Conservation (phyloP, 176 grass and related monocot genomes). For the Oryza punctata region DNA sequence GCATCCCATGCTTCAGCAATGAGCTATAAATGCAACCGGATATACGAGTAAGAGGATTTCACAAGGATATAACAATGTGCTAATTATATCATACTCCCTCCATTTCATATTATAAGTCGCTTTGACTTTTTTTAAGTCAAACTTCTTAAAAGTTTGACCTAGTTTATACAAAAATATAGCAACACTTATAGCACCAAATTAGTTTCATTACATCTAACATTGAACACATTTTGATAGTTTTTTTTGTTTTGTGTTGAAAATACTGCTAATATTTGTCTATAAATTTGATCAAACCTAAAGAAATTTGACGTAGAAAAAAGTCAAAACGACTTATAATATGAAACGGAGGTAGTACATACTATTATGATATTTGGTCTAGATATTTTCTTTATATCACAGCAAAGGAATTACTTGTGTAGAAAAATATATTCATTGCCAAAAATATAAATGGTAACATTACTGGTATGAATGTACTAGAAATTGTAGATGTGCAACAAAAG, state of each 20-base stretch:
- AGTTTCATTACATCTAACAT: no score
- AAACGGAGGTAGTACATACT: background rate
- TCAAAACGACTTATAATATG: no score
- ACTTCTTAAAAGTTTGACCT: no score
- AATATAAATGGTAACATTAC: background rate
- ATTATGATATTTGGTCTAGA: constrained; percentile 13
- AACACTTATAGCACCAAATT: no score
- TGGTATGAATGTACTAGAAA: constrained; percentile 14
- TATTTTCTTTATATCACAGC: background rate
- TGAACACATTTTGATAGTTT: no score
- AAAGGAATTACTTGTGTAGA: constrained; percentile 5
- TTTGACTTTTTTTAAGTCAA: no score
- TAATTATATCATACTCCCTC: background rate
- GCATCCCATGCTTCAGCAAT: constrained; percentile 99
- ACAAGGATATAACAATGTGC: constrained; percentile 3
- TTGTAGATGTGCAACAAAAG: background rate
- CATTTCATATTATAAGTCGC: no score
- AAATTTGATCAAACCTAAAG: no score
- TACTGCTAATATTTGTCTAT: no score
- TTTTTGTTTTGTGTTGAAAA: no score
- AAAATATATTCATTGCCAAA: background rate
- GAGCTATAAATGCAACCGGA: constrained; percentile 57
- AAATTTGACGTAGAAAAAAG: no score
- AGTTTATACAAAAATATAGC: no score
- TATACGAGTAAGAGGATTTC: constrained; percentile 28